phyloP scores from a whole-genome alignment of 805 yeast genomes.

The Barnettozyma vustinii region DNA sequence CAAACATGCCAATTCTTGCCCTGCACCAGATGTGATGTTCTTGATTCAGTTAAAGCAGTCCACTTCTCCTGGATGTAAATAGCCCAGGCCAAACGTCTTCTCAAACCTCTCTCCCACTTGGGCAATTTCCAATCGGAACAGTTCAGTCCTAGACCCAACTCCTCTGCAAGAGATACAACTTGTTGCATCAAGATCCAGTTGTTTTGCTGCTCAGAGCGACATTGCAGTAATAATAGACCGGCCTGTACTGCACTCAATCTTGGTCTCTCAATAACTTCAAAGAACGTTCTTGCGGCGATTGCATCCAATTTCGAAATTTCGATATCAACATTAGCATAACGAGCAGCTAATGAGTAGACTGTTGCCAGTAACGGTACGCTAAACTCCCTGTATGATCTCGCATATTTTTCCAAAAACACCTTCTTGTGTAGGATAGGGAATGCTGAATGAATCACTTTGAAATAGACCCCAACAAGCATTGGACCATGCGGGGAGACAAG shows the following conservation, averaged over 20 bases:
- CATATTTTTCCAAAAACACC: slow-evolving; percentile 86
- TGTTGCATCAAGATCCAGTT: slow-evolving; percentile 87
- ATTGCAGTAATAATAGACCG: slow-evolving; percentile 70
- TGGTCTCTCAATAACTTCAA: slow-evolving; percentile 77
- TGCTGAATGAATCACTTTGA: slow-evolving; percentile 82
- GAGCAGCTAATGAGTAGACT: slow-evolving; percentile 69
- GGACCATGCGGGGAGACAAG: slow-evolving; percentile 92
- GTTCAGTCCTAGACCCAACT: slow-evolving; percentile 85
- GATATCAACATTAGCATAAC: slow-evolving; percentile 36
- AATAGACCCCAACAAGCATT: slow-evolving; percentile 70
- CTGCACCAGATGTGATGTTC: slow-evolving; percentile 76
- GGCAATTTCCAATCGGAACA: slow-evolving; percentile 91
- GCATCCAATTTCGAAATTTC: slow-evolving; percentile 49
- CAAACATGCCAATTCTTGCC: slow-evolving; percentile 78
- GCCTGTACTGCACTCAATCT: slow-evolving; percentile 90
- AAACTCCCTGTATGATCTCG: slow-evolving; percentile 86
- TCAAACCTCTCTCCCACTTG: slow-evolving; percentile 87
- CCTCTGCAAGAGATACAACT: slow-evolving; percentile 84
- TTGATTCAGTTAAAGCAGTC: slow-evolving; percentile 73
- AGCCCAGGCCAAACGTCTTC: slow-evolving; percentile 93
- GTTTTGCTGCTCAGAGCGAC: slow-evolving; percentile 49
- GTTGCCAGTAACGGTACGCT: slow-evolving; percentile 89
- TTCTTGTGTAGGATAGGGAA: slow-evolving; percentile 89
- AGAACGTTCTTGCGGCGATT: slow-evolving; percentile 59
- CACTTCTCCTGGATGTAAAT: slow-evolving; percentile 90